phyloP scores from a whole-genome alignment of 192 early-diverging fungal species.

The Linderina pennispora region DNA sequence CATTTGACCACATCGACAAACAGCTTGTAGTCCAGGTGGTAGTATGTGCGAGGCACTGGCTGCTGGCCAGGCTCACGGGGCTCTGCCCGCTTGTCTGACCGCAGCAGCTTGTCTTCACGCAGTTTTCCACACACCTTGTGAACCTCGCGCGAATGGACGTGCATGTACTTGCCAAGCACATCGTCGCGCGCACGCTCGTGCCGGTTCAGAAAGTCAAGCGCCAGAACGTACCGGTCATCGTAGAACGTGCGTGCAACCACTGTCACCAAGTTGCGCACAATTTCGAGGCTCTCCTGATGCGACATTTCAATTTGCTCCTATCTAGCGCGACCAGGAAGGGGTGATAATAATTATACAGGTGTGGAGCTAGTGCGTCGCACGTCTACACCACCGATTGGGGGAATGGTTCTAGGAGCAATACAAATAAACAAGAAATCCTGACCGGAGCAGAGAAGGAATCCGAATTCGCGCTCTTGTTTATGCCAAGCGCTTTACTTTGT shows the following conservation, averaged over 20 bases:
- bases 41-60: slow-evolving; percentile 53
- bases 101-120: slow-evolving; percentile 70
- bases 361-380: too few relatives aligned
- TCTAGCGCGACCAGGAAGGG: too few relatives aligned
- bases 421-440: too few relatives aligned
- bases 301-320: slow-evolving; percentile 4
- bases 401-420: too few relatives aligned
- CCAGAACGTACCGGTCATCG: slow-evolving; percentile 67
- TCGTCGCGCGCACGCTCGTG: slow-evolving; percentile 69
- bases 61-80: slow-evolving; percentile 25
- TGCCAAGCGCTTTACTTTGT: too few relatives aligned
- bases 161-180: slow-evolving; percentile 60
- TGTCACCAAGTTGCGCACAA: slow-evolving; percentile 58
- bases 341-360: too few relatives aligned
- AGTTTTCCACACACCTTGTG: slow-evolving; percentile 75
- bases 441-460: too few relatives aligned
- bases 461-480: too few relatives aligned
- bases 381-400: too few relatives aligned
- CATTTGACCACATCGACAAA: slow-evolving; percentile 91
- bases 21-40: slow-evolving; percentile 89
- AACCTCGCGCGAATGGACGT: slow-evolving; percentile 62
- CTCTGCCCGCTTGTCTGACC: not conserved
- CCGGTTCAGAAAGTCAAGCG: slow-evolving; percentile 75
- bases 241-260: slow-evolving; percentile 84
- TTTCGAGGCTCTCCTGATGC: slow-evolving; percentile 36